A percentile compares a stretch with the other conserved stretches of the same genome.
Conservation (phyloP, 2,329 filamentous ascomycete species). For the Beauveria asiatica region DNA sequence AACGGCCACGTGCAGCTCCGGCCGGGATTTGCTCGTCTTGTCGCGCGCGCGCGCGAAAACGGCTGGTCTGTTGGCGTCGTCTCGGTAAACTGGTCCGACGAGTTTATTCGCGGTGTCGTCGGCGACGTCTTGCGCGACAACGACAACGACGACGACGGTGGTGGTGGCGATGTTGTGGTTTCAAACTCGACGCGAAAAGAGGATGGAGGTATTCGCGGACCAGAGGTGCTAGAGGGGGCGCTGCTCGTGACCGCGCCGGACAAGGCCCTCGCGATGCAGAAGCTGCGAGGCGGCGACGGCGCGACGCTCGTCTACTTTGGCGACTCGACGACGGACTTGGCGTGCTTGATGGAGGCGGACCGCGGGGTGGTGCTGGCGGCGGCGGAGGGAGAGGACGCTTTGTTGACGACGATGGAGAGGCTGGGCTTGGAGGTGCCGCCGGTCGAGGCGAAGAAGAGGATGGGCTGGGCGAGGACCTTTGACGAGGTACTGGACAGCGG, state of each 20-base stretch:
- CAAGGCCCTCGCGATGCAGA: slow-evolving; percentile 35
- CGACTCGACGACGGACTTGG: slow-evolving; percentile 48
- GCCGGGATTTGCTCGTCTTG: slow-evolving; percentile 30
- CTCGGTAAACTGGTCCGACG: slow-evolving; percentile 43
- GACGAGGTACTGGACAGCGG: slow-evolving; percentile 29
- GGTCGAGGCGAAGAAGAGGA: slow-evolving; percentile 15
- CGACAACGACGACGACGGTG: not conserved
- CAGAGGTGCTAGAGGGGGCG: slow-evolving; percentile 19
- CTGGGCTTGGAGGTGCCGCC: slow-evolving; percentile 31
- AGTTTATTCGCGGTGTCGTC: slow-evolving; percentile 39
- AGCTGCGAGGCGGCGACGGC: slow-evolving; percentile 16
- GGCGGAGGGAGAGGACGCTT: slow-evolving; percentile 18
- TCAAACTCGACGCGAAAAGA: slow-evolving; percentile 34
- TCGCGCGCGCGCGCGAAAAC: slow-evolving; percentile 18
- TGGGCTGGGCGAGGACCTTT: slow-evolving; percentile 5
- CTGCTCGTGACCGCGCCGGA: slow-evolving; percentile 32
- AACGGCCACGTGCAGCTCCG: slow-evolving; percentile 27
- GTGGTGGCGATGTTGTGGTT: slow-evolving; percentile 20
- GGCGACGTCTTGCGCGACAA: slow-evolving; percentile 18
- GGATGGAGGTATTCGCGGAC: slow-evolving; percentile 34
- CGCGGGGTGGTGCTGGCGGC: slow-evolving; percentile 40
- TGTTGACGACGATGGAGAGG: slow-evolving; percentile 30
- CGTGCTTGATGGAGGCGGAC: slow-evolving; percentile 36
- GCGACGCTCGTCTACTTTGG: slow-evolving; percentile 43
- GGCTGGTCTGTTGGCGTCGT: slow-evolving; percentile 35